A percentile compares a stretch with the other conserved stretches of the same genome.
Conservation (phyloP, 129 eudicot genomes). For the Chrysanthemum lavandulifolium region DNA sequence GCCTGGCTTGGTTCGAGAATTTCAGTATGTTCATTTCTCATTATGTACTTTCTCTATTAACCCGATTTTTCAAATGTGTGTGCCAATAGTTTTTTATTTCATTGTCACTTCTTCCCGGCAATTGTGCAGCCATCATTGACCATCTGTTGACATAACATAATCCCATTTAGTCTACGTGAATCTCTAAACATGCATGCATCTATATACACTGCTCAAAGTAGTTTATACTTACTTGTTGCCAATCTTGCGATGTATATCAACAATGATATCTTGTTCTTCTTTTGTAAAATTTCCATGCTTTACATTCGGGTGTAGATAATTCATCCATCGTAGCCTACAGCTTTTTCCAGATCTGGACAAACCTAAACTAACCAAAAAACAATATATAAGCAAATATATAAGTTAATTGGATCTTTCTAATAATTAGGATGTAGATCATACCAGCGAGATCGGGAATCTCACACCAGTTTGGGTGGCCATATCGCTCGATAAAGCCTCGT, state of each 20-base stretch:
- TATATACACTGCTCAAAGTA: background rate
- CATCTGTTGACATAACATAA: conserved; percentile 23
- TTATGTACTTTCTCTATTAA: background rate
- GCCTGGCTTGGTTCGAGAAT: background rate
- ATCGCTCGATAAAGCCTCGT: conserved; percentile 1
- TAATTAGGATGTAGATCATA: background rate
- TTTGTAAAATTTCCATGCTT: conserved; percentile 23
- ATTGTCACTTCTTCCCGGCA: conserved; percentile 49
- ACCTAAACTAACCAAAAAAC: conserved; percentile 14
- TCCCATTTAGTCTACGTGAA: background rate
- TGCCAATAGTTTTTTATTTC: conserved; percentile 44
- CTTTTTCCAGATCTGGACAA: conserved; percentile 43
- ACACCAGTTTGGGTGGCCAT: conserved; percentile 26
- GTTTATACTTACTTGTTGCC: conserved; percentile 21
- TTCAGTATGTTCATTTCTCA: background rate
- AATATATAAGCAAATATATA: background rate
- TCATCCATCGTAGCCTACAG: conserved; percentile 31
- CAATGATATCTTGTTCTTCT: conserved; percentile 24
- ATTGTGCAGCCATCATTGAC: conserved; percentile 38
- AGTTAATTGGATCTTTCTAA: background rate
- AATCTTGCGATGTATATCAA: conserved; percentile 7
- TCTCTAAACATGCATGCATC: background rate
- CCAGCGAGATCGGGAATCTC: conserved; percentile 21
- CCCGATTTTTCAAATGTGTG: conserved; percentile 33
- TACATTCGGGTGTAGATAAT: conserved; percentile 17